Base-by-base conservation (phyloP, 2,329 filamentous ascomycete species). In the Lachnellula willkommii region DNA sequence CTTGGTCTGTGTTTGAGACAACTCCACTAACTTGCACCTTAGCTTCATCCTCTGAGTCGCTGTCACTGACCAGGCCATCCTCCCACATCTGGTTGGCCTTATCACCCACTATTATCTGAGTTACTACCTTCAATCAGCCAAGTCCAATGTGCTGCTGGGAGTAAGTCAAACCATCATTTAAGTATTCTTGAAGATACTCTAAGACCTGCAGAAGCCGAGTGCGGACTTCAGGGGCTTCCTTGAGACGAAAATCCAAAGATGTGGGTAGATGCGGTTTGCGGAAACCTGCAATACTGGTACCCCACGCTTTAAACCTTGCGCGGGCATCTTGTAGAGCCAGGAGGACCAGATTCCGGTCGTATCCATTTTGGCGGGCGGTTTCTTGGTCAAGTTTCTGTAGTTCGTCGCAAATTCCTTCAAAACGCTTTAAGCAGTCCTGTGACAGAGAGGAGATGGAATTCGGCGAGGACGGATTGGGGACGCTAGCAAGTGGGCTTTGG, bases 301-400 rank as follows among this genome's bases (percentile, higher is more conserved):
- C 65, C 65, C 64, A 67, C n/a, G 56, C 60, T 50, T 61, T 63
- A 22, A 64, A 66, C 24, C 56, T 58, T 2, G 53, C 26, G 14
- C 28, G 46, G 5, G 53, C 50, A 45, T 65, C 63, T 43, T 58
- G 47, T 1, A 61, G 37, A 3, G 11, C 45, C 7, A 53, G 32
- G 5, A 63, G 50, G 7, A 58, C 35, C 9, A n/a, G 6, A 32
- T 57, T 45, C 2, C 46, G 55, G 36, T 62, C 55, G 51, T 59
- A 64, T 4, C 53, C 55, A 26, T 20, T 28, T n/a, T 36, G 28
- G 15, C 9, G 15, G 12, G 57, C 61, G 11, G 35, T 24, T 2
- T 55, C 49, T n/a, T 36, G 12, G 12, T 46, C 46, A 4, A 43
- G 28, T 1, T 28, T 42, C 14, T 14, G 15, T 28, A 61, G 35